Conservation (phyloP, 2,329 filamentous ascomycete genomes). For the Exserohilum turcica region DNA sequence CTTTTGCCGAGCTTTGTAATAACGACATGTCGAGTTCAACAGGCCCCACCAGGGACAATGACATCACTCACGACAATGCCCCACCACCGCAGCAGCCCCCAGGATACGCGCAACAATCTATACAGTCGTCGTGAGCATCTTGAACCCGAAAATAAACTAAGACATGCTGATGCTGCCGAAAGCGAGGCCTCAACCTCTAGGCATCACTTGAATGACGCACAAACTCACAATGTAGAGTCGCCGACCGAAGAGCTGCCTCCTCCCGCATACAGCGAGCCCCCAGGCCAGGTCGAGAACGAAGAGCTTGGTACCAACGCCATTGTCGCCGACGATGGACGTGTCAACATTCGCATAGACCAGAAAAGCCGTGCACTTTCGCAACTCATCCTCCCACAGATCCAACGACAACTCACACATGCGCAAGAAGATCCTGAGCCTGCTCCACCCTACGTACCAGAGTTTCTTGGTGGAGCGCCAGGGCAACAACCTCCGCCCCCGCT, state of each 20-base stretch:
- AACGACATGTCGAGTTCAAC: conserved; percentile 30
- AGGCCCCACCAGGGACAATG: conserved; percentile 18
- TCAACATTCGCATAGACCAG: conserved; percentile 50
- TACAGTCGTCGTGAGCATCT: conserved; percentile 13
- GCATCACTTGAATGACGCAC: conserved; percentile 19
- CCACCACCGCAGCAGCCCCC: conserved; percentile 26
- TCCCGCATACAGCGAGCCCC: conserved; percentile 50
- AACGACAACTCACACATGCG: conserved; percentile 46
- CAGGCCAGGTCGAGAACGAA: conserved; percentile 49
- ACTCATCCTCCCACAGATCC: conserved; percentile 47
- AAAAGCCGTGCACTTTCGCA: conserved; percentile 44
- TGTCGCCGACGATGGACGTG: conserved; percentile 47
- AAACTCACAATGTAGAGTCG: conserved; percentile 23
- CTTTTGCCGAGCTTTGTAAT: not conserved
- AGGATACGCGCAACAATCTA: conserved; percentile 9
- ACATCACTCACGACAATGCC: conserved; percentile 23
- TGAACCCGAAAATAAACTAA: not conserved
- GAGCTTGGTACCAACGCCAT: conserved; percentile 54
- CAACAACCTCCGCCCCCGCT: conserved; percentile 58
- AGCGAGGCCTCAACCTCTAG: conserved; percentile 22
- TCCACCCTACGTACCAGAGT: conserved; percentile 74
- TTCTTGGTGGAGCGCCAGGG: conserved; percentile 67
- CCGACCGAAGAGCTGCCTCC: conserved; percentile 34
- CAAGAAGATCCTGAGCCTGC: conserved; percentile 62
- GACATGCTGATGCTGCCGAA: conserved; percentile 13